A percentile compares a stretch with the other conserved stretches of the same genome.
phyloP scores from a whole-genome alignment of 1,139 yeast genomes.

The Kazachstania sp. region DNA sequence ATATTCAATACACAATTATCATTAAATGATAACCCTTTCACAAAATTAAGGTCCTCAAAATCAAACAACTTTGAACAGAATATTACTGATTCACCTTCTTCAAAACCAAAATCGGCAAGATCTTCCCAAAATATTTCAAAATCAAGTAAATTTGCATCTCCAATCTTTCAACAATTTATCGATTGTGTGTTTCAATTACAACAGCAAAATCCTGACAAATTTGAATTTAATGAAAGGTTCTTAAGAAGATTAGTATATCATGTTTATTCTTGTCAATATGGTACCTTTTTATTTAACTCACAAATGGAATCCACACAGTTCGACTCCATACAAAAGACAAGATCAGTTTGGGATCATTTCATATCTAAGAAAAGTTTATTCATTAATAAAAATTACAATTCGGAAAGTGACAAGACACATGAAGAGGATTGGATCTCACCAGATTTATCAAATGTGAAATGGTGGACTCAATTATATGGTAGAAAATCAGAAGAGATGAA shows the following conservation, averaged over 20 bases:
- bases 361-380: constrained; percentile 69
- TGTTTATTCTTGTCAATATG: constrained; percentile 88
- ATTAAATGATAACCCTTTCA: constrained; percentile 1
- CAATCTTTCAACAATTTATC: constrained; percentile 86
- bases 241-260: constrained; percentile 78
- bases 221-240: constrained; percentile 86
- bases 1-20: background rate
- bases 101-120: background rate
- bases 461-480: constrained; percentile 88
- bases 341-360: constrained; percentile 93
- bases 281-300: constrained; percentile 71
- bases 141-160: constrained; percentile 55
- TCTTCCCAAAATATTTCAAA: constrained; percentile 31
- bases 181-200: constrained; percentile 80
- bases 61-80: background rate
- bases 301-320: constrained; percentile 52
- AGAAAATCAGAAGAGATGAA: constrained; percentile 77
- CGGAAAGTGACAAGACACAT: constrained; percentile 13
- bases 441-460: constrained; percentile 56
- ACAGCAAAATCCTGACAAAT: constrained; percentile 59
- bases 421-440: constrained; percentile 52
- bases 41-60: background rate
- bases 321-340: constrained; percentile 42
- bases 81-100: background rate
- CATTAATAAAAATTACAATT: constrained; percentile 40